Evolutionary conservation across 2,329 filamentous ascomycete genomes (phyloP), one percentile per base, ranked within the genome.

Genomic region (Pezicula neosporulosa): DNA sequence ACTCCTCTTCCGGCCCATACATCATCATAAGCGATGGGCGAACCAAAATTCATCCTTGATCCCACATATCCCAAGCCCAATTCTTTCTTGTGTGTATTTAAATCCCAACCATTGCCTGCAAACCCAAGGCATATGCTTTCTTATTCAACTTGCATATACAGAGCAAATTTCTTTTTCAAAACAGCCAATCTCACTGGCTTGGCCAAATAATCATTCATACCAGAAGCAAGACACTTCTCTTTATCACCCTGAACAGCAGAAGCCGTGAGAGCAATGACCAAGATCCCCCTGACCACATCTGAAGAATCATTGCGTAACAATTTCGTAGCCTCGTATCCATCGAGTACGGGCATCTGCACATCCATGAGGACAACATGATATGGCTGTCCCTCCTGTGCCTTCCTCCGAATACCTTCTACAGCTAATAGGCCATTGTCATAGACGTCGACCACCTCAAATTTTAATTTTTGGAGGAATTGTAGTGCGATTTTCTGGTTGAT

Each of bases 151-250:
- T 24, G 24, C 24, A 24, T 24, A 24, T 24, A 24, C 24, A 24
- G 24, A 24, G 24, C 24, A 24, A 24, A 24, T 24, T 24, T 24
- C 24, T 24, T 24, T 4, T 24, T 24, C 24, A 24, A 24, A 24
- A 24, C 24, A 24, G 24, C 24, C 24, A 24, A 90, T 54, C 91
- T 82, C n/a, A 97, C 93, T 1, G 93, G 93, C 67, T 97, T 97
- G 15, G 93, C 91, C 1, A 97, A 81, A 63, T 97, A 97, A 64
- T 97, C 94, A 68, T 97, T 96, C 93, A 97, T 97, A 41, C 93
- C 93, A 1, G 90, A 90, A 46, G 90, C 89, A n/a, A 97, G 74
- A 61, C 93, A 97, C 71, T 96, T 97, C 67, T 97, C 93, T 44
- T 92, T 80, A 66, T 97, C 93, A 16, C 30, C 12, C 9, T 33